These are phyloP conservation scores for Eimeria acervulina DNA, from an alignment of 169 alveolate genomes.

Conservation along the genomic window DNA sequence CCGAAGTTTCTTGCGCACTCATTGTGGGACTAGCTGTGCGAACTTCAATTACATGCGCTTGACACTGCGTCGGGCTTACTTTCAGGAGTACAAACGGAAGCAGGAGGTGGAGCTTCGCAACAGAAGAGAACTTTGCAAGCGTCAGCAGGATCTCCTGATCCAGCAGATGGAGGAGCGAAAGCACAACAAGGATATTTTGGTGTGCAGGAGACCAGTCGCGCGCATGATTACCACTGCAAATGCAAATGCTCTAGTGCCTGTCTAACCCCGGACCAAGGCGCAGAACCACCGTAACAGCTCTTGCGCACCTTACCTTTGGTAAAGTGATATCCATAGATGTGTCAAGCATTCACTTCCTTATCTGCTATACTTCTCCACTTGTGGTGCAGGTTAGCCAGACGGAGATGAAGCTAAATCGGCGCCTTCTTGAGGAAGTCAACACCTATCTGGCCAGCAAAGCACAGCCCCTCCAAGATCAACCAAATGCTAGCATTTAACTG, in stretches of 20 bases:
- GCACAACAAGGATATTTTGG: constrained; percentile 71
- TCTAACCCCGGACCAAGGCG: background rate
- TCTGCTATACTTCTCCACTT: background rate
- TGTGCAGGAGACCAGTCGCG: background rate
- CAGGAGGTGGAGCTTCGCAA: constrained; percentile 55
- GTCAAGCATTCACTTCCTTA: background rate
- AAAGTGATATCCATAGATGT: background rate
- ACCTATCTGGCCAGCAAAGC: background rate
- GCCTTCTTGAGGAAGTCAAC: constrained; percentile 76
- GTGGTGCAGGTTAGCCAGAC: constrained; percentile 69
- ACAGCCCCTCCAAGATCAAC: background rate
- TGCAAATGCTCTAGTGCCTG: background rate
- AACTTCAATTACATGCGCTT: background rate
- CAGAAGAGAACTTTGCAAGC: constrained; percentile 64
- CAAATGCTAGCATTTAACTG: background rate
- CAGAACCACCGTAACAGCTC: background rate
- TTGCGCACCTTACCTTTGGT: background rate
- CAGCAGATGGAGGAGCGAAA: constrained; percentile 73
- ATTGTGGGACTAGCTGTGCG: background rate
- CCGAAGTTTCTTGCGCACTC: background rate
- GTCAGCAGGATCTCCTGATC: constrained; percentile 72
- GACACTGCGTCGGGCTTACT: background rate
- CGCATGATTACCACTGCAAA: background rate
- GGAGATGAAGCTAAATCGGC: constrained; percentile 75
- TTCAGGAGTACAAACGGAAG: constrained; percentile 59